Evolutionary conservation across 169 alveolate genomes (phyloP).

Genomic region (Eimeria maxima): DNA sequence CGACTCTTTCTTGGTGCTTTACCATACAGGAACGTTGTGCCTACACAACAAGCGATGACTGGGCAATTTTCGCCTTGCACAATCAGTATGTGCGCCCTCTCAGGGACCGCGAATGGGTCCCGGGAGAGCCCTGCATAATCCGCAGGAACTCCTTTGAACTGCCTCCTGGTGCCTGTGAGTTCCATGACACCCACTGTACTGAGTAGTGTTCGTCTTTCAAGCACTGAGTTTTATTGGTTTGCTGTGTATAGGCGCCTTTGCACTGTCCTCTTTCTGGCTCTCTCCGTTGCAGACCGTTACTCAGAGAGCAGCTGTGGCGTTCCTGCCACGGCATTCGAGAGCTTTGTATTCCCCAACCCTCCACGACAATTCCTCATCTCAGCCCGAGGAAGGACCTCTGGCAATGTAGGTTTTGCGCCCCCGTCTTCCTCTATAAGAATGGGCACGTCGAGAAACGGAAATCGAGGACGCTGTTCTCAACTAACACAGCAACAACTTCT

Average conservation of each 20-base stretch:
- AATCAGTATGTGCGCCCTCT: conserved; percentile 79
- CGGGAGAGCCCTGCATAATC: conserved; percentile 80
- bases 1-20: neutral
- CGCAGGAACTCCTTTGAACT: conserved; percentile 76
- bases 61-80: conserved; percentile 80
- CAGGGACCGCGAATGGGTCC: conserved; percentile 80
- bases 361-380: conserved; percentile 76
- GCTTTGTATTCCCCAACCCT: conserved; percentile 82
- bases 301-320: conserved; percentile 58
- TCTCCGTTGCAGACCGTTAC: conserved; percentile 56
- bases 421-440: conserved; percentile 1
- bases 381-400: conserved; percentile 3
- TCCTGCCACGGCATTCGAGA: conserved; percentile 79
- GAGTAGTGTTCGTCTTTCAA: neutral
- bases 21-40: conserved; percentile 81
- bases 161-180: conserved; percentile 83
- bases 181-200: neutral
- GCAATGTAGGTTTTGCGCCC: conserved; percentile 3
- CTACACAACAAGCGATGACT: conserved; percentile 78
- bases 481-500: conserved; percentile 59
- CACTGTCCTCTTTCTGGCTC: neutral
- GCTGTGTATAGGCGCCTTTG: neutral
- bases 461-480: conserved; percentile 10
- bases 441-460: conserved; percentile 20
- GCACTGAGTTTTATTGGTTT: neutral